Conservation (phyloP, 2,329 filamentous ascomycete species). For the Xylaria sp. region DNA sequence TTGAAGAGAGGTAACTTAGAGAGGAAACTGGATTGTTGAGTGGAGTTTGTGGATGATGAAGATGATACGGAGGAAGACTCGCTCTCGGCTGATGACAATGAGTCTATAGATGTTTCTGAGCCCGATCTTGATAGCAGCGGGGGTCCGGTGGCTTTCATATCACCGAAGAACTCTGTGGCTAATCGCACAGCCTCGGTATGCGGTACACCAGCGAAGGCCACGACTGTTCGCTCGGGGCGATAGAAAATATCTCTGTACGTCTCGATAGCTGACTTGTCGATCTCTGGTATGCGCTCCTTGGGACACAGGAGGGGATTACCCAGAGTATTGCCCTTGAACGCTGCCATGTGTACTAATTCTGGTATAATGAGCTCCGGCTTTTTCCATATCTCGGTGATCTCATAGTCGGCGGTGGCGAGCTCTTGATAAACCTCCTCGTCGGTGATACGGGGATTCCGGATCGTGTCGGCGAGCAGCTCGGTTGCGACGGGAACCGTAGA, state of each 20-base stretch:
- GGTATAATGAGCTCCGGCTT: conserved; percentile 97
- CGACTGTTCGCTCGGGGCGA: conserved; percentile 88
- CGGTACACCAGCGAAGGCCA: conserved; percentile 92
- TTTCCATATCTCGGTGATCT: conserved; percentile 97
- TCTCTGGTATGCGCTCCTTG: conserved; percentile 79
- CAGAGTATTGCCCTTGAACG: conserved; percentile 94
- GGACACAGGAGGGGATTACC: conserved; percentile 95
- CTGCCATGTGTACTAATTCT: conserved; percentile 93
- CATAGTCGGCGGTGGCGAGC: conserved; percentile 90
- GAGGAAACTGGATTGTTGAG: conserved; percentile 70
- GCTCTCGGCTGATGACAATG: conserved; percentile 50
- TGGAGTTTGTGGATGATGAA: conserved; percentile 47
- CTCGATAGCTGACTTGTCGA: conserved; percentile 78
- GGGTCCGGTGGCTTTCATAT: conserved; percentile 74
- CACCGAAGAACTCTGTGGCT: conserved; percentile 87
- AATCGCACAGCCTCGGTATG: conserved; percentile 83
- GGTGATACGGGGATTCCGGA: conserved; percentile 85
- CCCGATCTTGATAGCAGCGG: conserved; percentile 64
- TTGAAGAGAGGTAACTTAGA: conserved; percentile 92
- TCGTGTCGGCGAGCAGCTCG: conserved; percentile 89
- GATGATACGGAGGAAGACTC: conserved; percentile 50
- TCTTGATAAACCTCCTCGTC: conserved; percentile 89
- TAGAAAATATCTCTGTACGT: conserved; percentile 87
- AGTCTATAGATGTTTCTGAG: conserved; percentile 67
- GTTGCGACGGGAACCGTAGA: conserved; percentile 85